Evolutionary conservation across 768 basidiomycete genomes (phyloP), one percentile per base, ranked within the genome.

Genomic region (Panellus pusillus): DNA sequence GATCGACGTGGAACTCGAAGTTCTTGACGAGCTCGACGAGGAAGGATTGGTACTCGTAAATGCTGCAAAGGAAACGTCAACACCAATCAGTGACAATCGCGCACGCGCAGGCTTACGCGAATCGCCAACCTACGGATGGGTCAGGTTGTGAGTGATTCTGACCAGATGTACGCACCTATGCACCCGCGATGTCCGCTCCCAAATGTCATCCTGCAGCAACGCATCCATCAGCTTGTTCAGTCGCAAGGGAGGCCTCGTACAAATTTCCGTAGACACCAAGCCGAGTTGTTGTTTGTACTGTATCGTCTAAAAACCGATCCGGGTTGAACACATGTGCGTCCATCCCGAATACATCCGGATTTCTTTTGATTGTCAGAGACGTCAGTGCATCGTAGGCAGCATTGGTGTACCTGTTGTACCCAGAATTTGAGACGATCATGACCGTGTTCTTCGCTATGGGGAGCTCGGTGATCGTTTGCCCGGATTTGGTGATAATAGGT

Each of bases 11-110:
- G 36, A 86, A 74, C 58, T 83, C 77, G 53, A 86, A 86, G 65
- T 82, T 80, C 44, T 76, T 75, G 54, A 85, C 66, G 32, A 83
- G 74, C 61, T 84, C 83, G 6, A 82, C 74, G 3, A 84, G 73
- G 56, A 87, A 75, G 1, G 77, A 67, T 58, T 84, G 79, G 24
- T 85, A 68, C 63, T 87, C 84, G 50, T 77, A 74, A 0, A 84
- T 53, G 6, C 59, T 60, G 44, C 11, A 12, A 7, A 6, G 9
- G 32, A 35, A 24, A n/a, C 18, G 11, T 29, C 14, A 35, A 18
- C 11, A 18, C 15, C 4, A 47, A 5, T 13, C 12, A n/a, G 0
- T 20, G 8, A 18, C 1, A 13, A 1, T 19, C 9, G 9, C 6
- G 31, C 15, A 24, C n/a, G 8, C n/a, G 37, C 17, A 47, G 28